Conservation (phyloP, 768 basidiomycete genomes). For the Lyophyllum atratum region DNA sequence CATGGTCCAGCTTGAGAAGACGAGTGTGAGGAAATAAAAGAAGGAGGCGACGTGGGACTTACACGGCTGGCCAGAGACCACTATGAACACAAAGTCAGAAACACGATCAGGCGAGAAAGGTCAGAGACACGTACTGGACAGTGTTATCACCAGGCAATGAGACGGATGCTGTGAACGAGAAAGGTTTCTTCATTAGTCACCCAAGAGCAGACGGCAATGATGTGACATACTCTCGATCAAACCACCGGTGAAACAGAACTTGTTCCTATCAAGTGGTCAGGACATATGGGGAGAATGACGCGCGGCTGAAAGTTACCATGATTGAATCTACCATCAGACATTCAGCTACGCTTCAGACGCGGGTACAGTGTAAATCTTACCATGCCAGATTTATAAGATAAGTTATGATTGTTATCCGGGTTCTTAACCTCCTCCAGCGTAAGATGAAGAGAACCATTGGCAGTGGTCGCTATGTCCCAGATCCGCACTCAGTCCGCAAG, state of each 20-base stretch:
- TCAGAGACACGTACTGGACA: slow-evolving; percentile 28
- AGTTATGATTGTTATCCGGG: slow-evolving; percentile 53
- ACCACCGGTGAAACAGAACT: slow-evolving; percentile 83
- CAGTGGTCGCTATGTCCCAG: slow-evolving; percentile 51
- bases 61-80: slow-evolving; percentile 45
- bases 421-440: slow-evolving; percentile 57
- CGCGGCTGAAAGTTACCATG: neutral
- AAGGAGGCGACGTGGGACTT: slow-evolving; percentile 14
- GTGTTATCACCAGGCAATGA: slow-evolving; percentile 33
- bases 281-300: neutral
- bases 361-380: slow-evolving; percentile 32
- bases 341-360: neutral
- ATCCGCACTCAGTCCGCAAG: neutral
- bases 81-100: slow-evolving; percentile 14
- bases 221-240: slow-evolving; percentile 49
- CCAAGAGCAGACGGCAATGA: slow-evolving; percentile 12
- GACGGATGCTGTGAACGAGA: slow-evolving; percentile 25
- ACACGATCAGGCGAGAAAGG: neutral
- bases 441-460: slow-evolving; percentile 69
- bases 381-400: slow-evolving; percentile 63
- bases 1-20: slow-evolving; percentile 39
- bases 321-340: slow-evolving; percentile 22
- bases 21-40: neutral
- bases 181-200: neutral
- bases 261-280: slow-evolving; percentile 34